Percentiles rank a stretch among this genome's conserved stretches.
Conservation (phyloP, 176 grass and related monocot species). For the Triticum dicoccoides region DNA sequence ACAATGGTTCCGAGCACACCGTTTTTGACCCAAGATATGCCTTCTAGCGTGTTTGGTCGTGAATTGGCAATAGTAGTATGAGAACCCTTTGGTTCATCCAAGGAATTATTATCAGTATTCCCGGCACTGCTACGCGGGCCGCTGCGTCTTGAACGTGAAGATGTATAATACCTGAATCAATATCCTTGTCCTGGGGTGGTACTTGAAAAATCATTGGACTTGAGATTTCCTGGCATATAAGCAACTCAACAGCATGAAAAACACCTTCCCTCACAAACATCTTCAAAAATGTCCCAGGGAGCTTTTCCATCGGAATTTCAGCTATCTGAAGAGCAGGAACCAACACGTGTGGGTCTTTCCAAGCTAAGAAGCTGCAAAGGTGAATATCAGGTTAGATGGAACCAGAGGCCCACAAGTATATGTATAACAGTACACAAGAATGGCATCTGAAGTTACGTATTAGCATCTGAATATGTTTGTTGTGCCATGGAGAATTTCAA, state of each 20-base stretch:
- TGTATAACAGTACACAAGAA: background rate
- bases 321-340: conserved; percentile 89
- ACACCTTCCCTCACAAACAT: conserved; percentile 94
- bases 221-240: conserved; percentile 55
- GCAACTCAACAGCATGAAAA: conserved; percentile 77
- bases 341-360: conserved; percentile 82
- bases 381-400: conserved; percentile 6
- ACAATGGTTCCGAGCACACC: too few relatives aligned
- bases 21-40: background rate
- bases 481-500: conserved; percentile 58
- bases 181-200: conserved; percentile 33
- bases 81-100: conserved; percentile 56
- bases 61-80: conserved; percentile 30
- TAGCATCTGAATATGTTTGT: conserved; percentile 85
- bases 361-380: conserved; percentile 71
- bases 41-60: conserved; percentile 23
- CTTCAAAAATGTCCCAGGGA: conserved; percentile 76
- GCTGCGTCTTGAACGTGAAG: conserved; percentile 66
- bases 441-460: background rate
- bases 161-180: conserved; percentile 39
- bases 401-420: background rate
- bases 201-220: conserved; percentile 35
- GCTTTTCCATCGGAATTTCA: conserved; percentile 85
- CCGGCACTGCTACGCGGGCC: conserved; percentile 42
- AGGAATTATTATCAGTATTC: conserved; percentile 37